Conservation (phyloP, 2,329 filamentous ascomycete genomes). For the Lasiodiplodia sp. region DNA sequence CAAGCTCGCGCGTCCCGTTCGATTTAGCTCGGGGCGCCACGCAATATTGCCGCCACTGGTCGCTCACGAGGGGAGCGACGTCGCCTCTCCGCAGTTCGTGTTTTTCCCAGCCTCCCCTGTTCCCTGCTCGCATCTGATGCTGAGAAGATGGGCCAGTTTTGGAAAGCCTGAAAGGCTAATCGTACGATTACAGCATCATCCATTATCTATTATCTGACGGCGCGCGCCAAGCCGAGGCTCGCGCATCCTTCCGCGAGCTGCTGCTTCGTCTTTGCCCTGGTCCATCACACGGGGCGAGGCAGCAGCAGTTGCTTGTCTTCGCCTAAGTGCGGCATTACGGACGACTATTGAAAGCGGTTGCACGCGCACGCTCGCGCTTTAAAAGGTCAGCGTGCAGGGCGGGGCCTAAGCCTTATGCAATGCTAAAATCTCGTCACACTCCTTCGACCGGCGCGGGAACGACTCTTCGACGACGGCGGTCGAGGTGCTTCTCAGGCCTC, state of each 20-base stretch:
- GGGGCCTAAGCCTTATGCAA: conserved; percentile 26
- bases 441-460: conserved; percentile 5
- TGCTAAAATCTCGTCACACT: conserved; percentile 24
- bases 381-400: not conserved
- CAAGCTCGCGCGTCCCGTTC: conserved; percentile 23
- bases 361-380: not conserved
- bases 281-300: not conserved
- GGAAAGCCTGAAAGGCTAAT: conserved; percentile 5
- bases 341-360: not conserved
- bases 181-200: conserved; percentile 23
- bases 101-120: not conserved
- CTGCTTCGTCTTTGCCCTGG: not conserved
- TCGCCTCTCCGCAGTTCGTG: not conserved
- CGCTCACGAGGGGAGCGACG: not conserved
- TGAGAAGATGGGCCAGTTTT: not conserved
- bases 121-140: conserved; percentile 5
- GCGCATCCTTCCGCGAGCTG: not conserved
- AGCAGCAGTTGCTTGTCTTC: not conserved
- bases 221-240: not conserved
- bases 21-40: conserved; percentile 22
- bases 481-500: no score
- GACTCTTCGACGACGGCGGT: not conserved
- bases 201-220: conserved; percentile 11
- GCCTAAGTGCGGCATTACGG: conserved; percentile 9
- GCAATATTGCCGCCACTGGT: conserved; percentile 14